Base-by-base conservation (phyloP, 345 rosid genomes). In the Nasturtium officinale region DNA sequence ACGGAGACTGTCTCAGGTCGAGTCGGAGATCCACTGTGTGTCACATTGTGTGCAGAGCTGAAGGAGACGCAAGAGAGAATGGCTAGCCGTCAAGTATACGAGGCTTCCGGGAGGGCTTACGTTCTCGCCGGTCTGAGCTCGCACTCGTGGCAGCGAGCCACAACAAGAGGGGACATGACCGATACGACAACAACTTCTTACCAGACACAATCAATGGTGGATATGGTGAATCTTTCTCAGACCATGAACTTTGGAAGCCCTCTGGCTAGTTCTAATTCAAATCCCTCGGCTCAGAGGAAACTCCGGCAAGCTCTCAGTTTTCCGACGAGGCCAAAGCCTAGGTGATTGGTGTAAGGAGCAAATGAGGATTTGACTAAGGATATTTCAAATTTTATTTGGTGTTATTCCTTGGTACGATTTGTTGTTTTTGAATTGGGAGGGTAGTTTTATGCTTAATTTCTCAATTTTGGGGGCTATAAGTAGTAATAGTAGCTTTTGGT, bases 61-160 rank as follows among this genome's bases (percentile, higher is more conserved):
- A 87, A 84, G 73, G 97, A 90, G 82, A 92, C 87, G 90, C 96
- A 89, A 77, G 97, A 90, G 65, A 87, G 99, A 75, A 90, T 92
- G 98, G 89, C 90, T 28, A 92, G 83, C 73, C 89, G 95, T 23
- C 87, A 80, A 3, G 80, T 89, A 3, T 96, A 96, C 6, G 98
- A 92, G 81, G 66, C 86, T 57, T 86, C 97, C 0, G 99, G 99
- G 25, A 85, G 99, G 71, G 98, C 98, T 33, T 95, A 95, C 25
- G 87, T 95, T 35, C 87, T 95, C 4, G 91, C 98, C 0, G 98
- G 99, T 42, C 80, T 95, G 69, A 92, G 99, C 83, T 95, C 99
- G 15, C 99, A 95, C 48, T 90, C 96, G 8, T 92, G 99, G 98
- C 99, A 95, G 85, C 86, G 98, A 73, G 98, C 99, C 13, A 95